These are phyloP conservation scores for Solanum sitiens DNA, from an alignment of 257 asterid species.

Conservation along the genomic window DNA sequence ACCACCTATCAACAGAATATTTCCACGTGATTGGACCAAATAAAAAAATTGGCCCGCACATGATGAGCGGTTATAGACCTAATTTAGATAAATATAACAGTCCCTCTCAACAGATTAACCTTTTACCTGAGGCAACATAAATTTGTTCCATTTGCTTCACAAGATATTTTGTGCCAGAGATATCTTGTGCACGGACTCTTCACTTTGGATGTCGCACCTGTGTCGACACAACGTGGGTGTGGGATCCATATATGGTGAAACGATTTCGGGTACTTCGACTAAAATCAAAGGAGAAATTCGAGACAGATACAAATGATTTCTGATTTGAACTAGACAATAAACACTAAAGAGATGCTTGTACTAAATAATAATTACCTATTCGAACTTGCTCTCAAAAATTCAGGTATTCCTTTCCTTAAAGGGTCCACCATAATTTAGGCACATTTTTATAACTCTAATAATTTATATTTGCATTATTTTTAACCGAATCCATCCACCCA, in stretches of 20 bases:
- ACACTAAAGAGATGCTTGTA: not conserved
- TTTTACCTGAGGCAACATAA: not conserved
- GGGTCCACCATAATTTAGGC: not conserved
- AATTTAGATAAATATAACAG: not conserved
- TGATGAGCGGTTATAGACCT: not conserved
- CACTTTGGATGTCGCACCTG: not conserved
- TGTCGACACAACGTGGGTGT: not conserved
- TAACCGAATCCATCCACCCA: not conserved
- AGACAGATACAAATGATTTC: not conserved
- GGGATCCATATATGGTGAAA: not conserved
- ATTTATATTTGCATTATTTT: not conserved
- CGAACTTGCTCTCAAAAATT: not conserved
- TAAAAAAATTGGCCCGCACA: not conserved
- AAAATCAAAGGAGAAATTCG: not conserved
- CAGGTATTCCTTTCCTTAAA: not conserved
- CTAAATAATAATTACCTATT: not conserved
- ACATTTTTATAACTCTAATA: not conserved
- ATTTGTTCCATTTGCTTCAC: not conserved
- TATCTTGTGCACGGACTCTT: not conserved
- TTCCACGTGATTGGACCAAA: not conserved
- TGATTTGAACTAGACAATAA: not conserved
- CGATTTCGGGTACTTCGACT: not conserved
- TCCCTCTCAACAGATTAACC: not conserved
- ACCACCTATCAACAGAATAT: not conserved
- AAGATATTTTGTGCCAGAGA: not conserved